A percentile compares a stretch with the other conserved stretches of the same genome.
Evolutionary conservation across 2,329 filamentous ascomycete genomes (phyloP).

Genomic region (Trichoderma gracile): DNA sequence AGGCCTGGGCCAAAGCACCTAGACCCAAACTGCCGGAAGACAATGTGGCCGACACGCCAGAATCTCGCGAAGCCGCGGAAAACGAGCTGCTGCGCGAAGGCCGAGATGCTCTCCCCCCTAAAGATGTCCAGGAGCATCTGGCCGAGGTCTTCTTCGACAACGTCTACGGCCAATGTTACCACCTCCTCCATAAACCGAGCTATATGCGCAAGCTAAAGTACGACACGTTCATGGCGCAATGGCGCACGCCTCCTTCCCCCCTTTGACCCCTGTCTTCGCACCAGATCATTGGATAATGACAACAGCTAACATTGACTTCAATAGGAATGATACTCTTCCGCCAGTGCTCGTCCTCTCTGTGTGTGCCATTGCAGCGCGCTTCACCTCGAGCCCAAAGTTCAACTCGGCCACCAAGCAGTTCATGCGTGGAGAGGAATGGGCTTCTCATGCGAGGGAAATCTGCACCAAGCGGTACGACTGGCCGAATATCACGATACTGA

Average conservation of each 20-base stretch:
- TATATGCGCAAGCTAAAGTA: conserved; percentile 85
- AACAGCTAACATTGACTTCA: conserved; percentile 4
- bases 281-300: neutral
- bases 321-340: conserved; percentile 62
- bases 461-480: conserved; percentile 86
- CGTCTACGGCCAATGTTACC: conserved; percentile 92
- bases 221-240: conserved; percentile 31
- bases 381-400: conserved; percentile 83
- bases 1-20: conserved; percentile 72
- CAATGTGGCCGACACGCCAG: conserved; percentile 50
- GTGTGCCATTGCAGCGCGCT: conserved; percentile 92
- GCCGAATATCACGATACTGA: conserved; percentile 94
- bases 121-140: conserved; percentile 89
- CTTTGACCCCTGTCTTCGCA: neutral
- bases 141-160: conserved; percentile 95
- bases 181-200: conserved; percentile 92
- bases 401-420: conserved; percentile 73
- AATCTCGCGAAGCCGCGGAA: conserved; percentile 69
- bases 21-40: conserved; percentile 52
- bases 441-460: conserved; percentile 81
- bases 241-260: conserved; percentile 9
- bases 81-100: conserved; percentile 79
- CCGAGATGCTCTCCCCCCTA: conserved; percentile 74
- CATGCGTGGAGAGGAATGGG: conserved; percentile 88
- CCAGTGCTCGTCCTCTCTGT: conserved; percentile 92